Conservation (phyloP, 1,139 yeast genomes). For the Taiozyma onychis region DNA sequence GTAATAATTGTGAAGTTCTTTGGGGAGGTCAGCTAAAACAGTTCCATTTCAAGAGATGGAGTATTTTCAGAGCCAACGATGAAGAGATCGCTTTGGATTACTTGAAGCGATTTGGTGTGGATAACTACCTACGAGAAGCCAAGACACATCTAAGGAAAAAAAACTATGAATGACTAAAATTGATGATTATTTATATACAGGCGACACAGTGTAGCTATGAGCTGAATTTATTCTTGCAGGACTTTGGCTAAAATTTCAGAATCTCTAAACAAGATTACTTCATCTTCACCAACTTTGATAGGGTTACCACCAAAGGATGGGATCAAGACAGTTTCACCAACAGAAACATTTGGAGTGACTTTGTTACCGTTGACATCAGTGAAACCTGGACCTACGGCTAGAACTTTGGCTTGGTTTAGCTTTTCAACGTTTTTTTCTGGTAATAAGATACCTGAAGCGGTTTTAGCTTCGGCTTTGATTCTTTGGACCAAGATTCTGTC, state of each 20-base stretch:
- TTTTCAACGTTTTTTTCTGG: conserved; percentile 97
- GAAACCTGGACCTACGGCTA: conserved; percentile 83
- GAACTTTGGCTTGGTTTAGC: conserved; percentile 74
- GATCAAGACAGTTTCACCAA: conserved; percentile 90
- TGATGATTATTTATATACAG: neutral
- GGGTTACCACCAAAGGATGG: conserved; percentile 89
- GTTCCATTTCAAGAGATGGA: conserved; percentile 56
- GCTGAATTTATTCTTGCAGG: conserved; percentile 13
- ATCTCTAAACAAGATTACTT: conserved; percentile 77
- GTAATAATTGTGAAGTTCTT: conserved; percentile 47
- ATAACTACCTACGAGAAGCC: conserved; percentile 58
- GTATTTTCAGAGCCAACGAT: conserved; percentile 21
- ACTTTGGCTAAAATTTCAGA: conserved; percentile 92
- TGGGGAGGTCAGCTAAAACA: conserved; percentile 75
- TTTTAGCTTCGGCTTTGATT: conserved; percentile 84
- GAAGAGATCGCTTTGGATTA: conserved; percentile 53
- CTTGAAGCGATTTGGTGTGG: conserved; percentile 45
- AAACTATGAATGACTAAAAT: neutral
- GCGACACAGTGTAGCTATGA: neutral
- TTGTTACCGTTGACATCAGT: conserved; percentile 64
- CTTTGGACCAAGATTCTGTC: conserved; percentile 97
- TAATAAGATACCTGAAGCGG: conserved; percentile 90
- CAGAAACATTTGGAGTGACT: conserved; percentile 66
- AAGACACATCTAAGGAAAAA: conserved; percentile 9
- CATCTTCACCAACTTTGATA: conserved; percentile 80